phyloP scores from a whole-genome alignment of 768 basidiomycete species.

The Pulveroboletus ravenelii region DNA sequence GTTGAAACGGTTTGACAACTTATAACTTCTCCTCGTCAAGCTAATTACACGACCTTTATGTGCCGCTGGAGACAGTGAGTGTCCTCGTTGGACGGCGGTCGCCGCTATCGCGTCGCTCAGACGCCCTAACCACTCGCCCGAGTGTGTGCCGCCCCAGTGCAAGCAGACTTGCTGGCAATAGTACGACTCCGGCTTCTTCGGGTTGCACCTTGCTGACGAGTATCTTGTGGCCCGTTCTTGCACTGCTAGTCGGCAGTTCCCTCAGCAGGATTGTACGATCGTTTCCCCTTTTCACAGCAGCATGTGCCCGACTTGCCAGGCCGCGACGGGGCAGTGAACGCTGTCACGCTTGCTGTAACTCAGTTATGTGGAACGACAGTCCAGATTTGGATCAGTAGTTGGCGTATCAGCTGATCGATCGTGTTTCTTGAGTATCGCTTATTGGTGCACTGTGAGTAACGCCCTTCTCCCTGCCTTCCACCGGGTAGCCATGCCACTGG shows the following conservation, averaged over 20 bases:
- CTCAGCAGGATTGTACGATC: slow-evolving; percentile 43
- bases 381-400: slow-evolving; percentile 10
- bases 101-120: slow-evolving; percentile 1
- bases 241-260: slow-evolving; percentile 36
- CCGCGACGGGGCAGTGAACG: slow-evolving; percentile 22
- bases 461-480: too few species aligned
- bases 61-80: slow-evolving; percentile 55
- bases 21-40: too few species aligned
- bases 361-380: slow-evolving; percentile 3
- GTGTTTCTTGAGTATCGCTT: slow-evolving; percentile 21
- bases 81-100: neutral
- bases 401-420: slow-evolving; percentile 21
- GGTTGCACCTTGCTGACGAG: slow-evolving; percentile 11
- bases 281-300: slow-evolving; percentile 23
- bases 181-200: slow-evolving; percentile 27
- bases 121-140: slow-evolving; percentile 28
- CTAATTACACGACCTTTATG: slow-evolving; percentile 36
- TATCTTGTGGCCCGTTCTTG: too few species aligned
- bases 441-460: slow-evolving; percentile 11
- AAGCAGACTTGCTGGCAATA: slow-evolving; percentile 45
- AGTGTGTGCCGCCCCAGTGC: slow-evolving; percentile 44
- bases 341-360: neutral
- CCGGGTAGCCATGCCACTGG: too few species aligned
- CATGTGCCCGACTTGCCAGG: slow-evolving; percentile 38
- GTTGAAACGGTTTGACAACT: neutral